Evolutionary conservation across 352 stramenopile genomes (phyloP).

Genomic region (Hyaloperonospora brassicae): DNA sequence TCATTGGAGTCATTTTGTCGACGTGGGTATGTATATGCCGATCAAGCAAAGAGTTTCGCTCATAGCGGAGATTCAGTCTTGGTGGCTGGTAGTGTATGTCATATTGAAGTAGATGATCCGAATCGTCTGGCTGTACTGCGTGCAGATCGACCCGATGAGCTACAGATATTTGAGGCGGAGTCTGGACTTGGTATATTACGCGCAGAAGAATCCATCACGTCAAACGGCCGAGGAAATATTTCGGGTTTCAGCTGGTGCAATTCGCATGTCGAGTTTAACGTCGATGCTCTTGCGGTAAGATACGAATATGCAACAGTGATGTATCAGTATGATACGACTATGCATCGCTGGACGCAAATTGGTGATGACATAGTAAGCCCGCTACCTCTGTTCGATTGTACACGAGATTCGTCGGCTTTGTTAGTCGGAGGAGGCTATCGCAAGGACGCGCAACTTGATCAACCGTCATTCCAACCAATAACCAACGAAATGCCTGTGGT

Average conservation of each 20-base stretch:
- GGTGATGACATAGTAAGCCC: constrained; percentile 50
- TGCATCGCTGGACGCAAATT: constrained; percentile 49
- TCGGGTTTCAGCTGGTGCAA: constrained; percentile 75
- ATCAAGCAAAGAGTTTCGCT: constrained; percentile 11
- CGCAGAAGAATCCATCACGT: constrained; percentile 55
- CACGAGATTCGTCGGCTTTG: constrained; percentile 67
- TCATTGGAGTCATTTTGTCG: constrained; percentile 24
- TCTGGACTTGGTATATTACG: constrained; percentile 72
- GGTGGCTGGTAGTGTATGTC: constrained; percentile 27
- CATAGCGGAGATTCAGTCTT: constrained; percentile 5
- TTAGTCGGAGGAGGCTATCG: constrained; percentile 56
- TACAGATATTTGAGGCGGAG: constrained; percentile 74
- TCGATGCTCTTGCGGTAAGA: constrained; percentile 67
- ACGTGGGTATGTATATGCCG: constrained; percentile 25
- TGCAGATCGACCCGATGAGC: constrained; percentile 31
- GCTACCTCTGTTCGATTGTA: constrained; percentile 70
- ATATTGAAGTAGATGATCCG: constrained; percentile 82
- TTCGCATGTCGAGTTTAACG: constrained; percentile 78
- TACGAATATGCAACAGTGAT: constrained; percentile 63
- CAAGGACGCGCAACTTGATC: constrained; percentile 13
- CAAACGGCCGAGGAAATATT: constrained; percentile 44
- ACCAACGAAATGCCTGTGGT: constrained; percentile 77
- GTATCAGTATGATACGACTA: constrained; percentile 69
- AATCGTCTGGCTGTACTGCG: constrained; percentile 72
- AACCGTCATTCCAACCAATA: constrained; percentile 13